Evolutionary conservation across 2,329 filamentous ascomycete genomes (phyloP), one percentile per base, ranked within the genome.

Genomic region (Apiospora pterosperma): DNA sequence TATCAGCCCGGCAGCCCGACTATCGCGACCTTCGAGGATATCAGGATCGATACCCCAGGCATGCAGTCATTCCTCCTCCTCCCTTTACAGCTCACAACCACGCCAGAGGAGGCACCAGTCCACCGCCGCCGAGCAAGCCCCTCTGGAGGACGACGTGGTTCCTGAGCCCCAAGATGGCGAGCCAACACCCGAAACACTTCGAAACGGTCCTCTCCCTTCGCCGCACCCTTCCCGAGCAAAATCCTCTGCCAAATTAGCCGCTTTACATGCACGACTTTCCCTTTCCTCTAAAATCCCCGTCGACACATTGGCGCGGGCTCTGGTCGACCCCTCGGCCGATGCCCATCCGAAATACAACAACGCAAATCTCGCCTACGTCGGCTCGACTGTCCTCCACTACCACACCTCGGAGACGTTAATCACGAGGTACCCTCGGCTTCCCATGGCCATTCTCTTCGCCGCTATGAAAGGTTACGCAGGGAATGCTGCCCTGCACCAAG

Each of bases 361-460:
- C 78, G 82, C 86, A 71, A 90, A 92, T 69, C 86, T 99, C 64
- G 87, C 93, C 62, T 88, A 90, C 69, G 84, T 98, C 31, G 96
- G 96, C 68, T 85, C 88, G 72, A 89, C 94, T 70, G 85, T 99
- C 69, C 87, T 98, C 71, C 89, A 90, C 77, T 96, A 96, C 81
- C 94, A 97, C 77, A 90, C 92, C 67, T 87, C 92, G 73, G 96
- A 99, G 84, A 90, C 90, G 80, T 86, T 99, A 69, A 81, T 97
- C 70, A 93, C 90, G 81, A 91, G 89, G 74, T 98, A 94, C 79
- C 96, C 96, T 16, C 93, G 96, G 61, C 85, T 99, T 63, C 96
- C 96, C 63, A 91, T 96, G 85, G 80, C 86, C n/a, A 90, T 99
- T 64, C 81, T 97, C 62, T 96, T 93, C 79, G 89, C 93, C 62